These are phyloP conservation scores for Anisodus tanguticus DNA, from an alignment of 257 asterid species.

Conservation along the genomic window DNA sequence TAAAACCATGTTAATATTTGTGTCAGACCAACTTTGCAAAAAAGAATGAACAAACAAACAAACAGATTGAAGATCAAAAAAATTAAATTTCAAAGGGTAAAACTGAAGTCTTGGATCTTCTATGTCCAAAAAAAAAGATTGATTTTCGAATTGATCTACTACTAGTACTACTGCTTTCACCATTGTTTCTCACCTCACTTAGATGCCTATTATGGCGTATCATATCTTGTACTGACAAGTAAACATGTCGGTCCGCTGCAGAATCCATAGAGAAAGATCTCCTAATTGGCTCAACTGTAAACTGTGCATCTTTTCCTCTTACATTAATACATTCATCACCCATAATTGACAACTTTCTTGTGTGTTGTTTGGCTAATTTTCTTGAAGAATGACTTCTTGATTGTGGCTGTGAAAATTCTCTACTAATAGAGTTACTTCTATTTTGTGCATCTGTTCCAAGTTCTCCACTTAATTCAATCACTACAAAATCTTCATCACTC, in stretches of 20 bases:
- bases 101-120: conserved; percentile 63
- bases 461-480: conserved; percentile 47
- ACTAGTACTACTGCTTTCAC: conserved; percentile 45
- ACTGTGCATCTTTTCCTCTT: conserved; percentile 59
- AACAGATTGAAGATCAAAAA: not conserved
- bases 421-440: conserved; percentile 46
- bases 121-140: conserved; percentile 71
- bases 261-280: conserved; percentile 94
- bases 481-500: conserved; percentile 57
- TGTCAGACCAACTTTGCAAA: not conserved
- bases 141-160: conserved; percentile 65
- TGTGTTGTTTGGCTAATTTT: conserved; percentile 39
- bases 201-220: conserved; percentile 44
- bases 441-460: conserved; percentile 36
- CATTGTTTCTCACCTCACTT: conserved; percentile 45
- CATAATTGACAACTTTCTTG: conserved; percentile 67
- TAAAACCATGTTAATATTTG: conserved; percentile 15
- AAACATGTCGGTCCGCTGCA: conserved; percentile 59
- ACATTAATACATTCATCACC: conserved; percentile 74
- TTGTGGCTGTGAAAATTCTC: conserved; percentile 28
- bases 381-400: conserved; percentile 51
- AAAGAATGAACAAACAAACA: conserved; percentile 2
- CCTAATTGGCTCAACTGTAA: conserved; percentile 65
- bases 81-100: conserved; percentile 51
- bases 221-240: conserved; percentile 68